Evolutionary conservation across 371 early-diverging fungal species (phyloP), one percentile per base, ranked within the genome.

Genomic region (Rhizopus stolonifer): DNA sequence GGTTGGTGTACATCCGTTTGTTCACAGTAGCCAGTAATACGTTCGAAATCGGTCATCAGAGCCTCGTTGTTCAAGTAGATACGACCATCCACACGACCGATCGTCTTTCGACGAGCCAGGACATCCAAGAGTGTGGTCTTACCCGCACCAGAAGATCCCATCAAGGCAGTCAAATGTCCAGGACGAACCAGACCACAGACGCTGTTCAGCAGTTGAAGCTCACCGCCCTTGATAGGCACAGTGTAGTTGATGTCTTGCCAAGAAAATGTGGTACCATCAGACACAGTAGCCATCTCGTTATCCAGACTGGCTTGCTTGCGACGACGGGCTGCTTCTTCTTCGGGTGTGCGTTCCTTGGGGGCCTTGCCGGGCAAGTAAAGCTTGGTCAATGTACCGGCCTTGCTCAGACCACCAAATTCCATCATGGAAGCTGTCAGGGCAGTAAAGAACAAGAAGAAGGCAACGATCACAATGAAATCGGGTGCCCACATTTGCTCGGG

Each of bases 121-220:
- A 92, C 79, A 72, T 96, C 94, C 64, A 93, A 63, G 2, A 94
- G 78, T 10, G 94, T 90, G 0, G 93, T 90, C 67, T 96, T 95
- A 52, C 96, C 96, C 14, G 90, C 87, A 58, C 93, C 93, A 26
- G 88, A 86, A 4, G 88, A 80, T 19, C 93, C 93, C 88, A 94
- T 87, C n/a, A 94, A 66, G 9, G 93, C 95, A 7, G 85, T 83
- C 68, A 90, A 71, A 48, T 85, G 69, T 26, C 82, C 68, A 42
- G 83, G 83, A 43, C 79, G 69, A 31, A 79, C 79, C 33, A 82
- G 74, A 32, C 80, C 70, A 48, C 65, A 64, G 46, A 86, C 64
- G 32, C 77, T 76, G 56, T 74, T 69, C 33, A 83, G 65, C 21
- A 83, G 72, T 61, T 81, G 72, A 25, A 67, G 69, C 7, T 65